Conservation (phyloP, 768 basidiomycete species). For the Phlebiopsis gigantea region DNA sequence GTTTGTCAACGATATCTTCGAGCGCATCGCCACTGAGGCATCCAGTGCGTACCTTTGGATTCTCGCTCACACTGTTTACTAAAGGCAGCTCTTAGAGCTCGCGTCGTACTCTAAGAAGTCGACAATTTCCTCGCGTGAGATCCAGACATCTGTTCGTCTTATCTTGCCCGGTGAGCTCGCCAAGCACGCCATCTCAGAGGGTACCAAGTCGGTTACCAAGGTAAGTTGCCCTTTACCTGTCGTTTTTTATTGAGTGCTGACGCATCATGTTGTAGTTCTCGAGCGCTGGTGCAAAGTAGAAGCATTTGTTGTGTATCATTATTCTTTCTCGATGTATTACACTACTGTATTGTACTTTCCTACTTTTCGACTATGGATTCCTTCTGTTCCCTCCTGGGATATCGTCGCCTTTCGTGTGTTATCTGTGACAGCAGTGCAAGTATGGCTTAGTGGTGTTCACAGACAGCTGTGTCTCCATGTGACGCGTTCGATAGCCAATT, state of each 20-base stretch:
- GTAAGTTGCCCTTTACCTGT: conserved; percentile 29
- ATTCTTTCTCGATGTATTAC: not conserved
- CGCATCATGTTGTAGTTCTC: conserved; percentile 47
- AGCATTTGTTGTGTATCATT: not conserved
- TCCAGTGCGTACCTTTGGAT: conserved; percentile 53
- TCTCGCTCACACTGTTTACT: conserved; percentile 1
- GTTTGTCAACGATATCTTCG: conserved; percentile 94
- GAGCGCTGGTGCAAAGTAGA: conserved; percentile 64
- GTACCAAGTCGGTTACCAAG: conserved; percentile 89
- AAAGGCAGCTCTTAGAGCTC: conserved; percentile 54
- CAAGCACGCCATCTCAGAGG: conserved; percentile 93
- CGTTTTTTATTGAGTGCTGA: conserved; percentile 5
- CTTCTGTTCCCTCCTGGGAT: too few relatives aligned
- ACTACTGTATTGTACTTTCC: conserved; percentile 15
- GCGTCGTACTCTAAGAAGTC: conserved; percentile 98
- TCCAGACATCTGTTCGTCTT: conserved; percentile 93
- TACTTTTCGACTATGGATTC: conserved; percentile 6
- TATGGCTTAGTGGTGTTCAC: too few relatives aligned
- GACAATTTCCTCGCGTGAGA: conserved; percentile 97
- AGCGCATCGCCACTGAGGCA: conserved; percentile 88
- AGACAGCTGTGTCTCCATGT: too few relatives aligned
- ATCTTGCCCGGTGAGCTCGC: conserved; percentile 96
- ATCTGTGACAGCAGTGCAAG: too few relatives aligned
- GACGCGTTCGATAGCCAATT: too few relatives aligned
- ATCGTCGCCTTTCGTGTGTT: too few relatives aligned